Percentiles rank a stretch among this genome's conserved stretches.
Conservation (phyloP, 2,329 filamentous ascomycete genomes). For the Venturia pyrina region DNA sequence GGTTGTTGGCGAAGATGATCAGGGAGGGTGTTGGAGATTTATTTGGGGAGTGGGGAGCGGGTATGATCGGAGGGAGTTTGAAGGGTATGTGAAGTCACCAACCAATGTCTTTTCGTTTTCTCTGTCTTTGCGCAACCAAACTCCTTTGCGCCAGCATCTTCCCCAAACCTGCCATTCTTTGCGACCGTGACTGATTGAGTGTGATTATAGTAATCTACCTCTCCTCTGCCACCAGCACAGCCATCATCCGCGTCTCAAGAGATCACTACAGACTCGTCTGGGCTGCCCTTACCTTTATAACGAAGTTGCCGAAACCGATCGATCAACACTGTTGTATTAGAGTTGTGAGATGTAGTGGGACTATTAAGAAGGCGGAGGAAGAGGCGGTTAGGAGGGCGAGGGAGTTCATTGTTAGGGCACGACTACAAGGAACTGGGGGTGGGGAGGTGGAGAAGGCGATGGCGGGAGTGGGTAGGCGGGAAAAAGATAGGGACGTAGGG, state of each 20-base stretch:
- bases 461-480: neutral
- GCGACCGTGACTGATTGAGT: too few species aligned
- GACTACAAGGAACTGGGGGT: neutral
- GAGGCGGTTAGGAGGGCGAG: slow-evolving; percentile 75
- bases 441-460: neutral
- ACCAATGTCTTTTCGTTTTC: neutral
- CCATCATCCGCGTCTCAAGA: slow-evolving; percentile 76
- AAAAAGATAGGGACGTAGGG: neutral
- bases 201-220: slow-evolving; percentile 70
- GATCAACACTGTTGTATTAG: slow-evolving; percentile 63
- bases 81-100: slow-evolving; percentile 41
- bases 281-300: slow-evolving; percentile 78
- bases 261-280: slow-evolving; percentile 80
- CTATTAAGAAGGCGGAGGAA: slow-evolving; percentile 84
- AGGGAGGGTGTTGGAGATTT: slow-evolving; percentile 25
- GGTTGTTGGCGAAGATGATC: slow-evolving; percentile 57
- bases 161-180: too few species aligned
- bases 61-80: slow-evolving; percentile 59
- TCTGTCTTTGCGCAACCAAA: neutral
- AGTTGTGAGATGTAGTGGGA: slow-evolving; percentile 81
- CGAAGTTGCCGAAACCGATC: slow-evolving; percentile 51
- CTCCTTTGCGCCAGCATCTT: too few species aligned
- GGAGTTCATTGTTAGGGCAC: slow-evolving; percentile 20
- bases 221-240: slow-evolving; percentile 83
- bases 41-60: slow-evolving; percentile 74